phyloP scores from a whole-genome alignment of 78 protist species.

The Cavenderia fasciculata region DNA sequence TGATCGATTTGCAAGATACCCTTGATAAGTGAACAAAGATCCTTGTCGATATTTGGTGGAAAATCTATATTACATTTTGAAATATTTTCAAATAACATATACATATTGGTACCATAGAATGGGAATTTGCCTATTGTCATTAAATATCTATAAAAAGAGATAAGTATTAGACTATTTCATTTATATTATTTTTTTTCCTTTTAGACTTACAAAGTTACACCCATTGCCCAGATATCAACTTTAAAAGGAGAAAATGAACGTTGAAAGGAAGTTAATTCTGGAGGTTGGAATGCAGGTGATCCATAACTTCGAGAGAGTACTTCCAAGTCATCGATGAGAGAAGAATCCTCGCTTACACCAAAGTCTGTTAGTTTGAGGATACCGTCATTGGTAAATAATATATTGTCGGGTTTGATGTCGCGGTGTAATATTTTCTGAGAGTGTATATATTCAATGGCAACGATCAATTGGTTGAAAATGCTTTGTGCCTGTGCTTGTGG shows the following conservation, averaged over 20 bases:
- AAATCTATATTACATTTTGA: slow-evolving; percentile 72
- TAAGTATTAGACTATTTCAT: neutral
- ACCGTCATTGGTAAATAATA: slow-evolving; percentile 54
- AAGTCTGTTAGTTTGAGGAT: slow-evolving; percentile 78
- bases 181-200: neutral
- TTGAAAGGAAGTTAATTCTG: slow-evolving; percentile 81
- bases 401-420: slow-evolving; percentile 86
- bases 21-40: slow-evolving; percentile 34
- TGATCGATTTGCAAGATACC: slow-evolving; percentile 73
- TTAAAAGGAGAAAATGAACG: slow-evolving; percentile 54
- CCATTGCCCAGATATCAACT: slow-evolving; percentile 78
- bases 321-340: slow-evolving; percentile 55
- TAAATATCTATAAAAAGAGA: slow-evolving; percentile 9
- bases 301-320: slow-evolving; percentile 77
- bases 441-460: slow-evolving; percentile 83
- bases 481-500: slow-evolving; percentile 63
- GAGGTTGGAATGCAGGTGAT: slow-evolving; percentile 89
- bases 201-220: slow-evolving; percentile 62
- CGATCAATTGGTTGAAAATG: slow-evolving; percentile 67
- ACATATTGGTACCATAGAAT: slow-evolving; percentile 71
- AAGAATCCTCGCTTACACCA: slow-evolving; percentile 79
- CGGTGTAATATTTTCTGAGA: slow-evolving; percentile 81
- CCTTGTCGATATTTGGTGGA: slow-evolving; percentile 52
- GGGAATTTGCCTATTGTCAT: slow-evolving; percentile 79
- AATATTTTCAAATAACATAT: slow-evolving; percentile 62